Base-by-base conservation (phyloP, 176 grass and related monocot species). In the Thalia dealbata region DNA sequence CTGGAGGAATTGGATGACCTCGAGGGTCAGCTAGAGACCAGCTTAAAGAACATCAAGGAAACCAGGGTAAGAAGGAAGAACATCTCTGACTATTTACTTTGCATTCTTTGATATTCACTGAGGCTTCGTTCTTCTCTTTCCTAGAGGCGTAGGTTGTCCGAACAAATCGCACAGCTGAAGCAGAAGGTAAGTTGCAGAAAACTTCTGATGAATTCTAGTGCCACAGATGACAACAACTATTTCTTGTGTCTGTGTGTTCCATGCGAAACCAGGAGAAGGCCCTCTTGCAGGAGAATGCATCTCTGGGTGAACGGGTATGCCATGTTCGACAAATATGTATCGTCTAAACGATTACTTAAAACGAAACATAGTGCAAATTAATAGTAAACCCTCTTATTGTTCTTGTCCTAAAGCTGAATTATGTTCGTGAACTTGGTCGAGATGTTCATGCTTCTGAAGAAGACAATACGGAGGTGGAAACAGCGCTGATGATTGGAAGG, bases 11-110 rank as follows among this genome's bases (percentile, higher is more conserved):
- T 96, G 60, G 63, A 83, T 74, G 79, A 87, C 18, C 84, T 96
- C 50, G 83, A 84, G 54, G 22, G 32, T 56, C 84, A 91, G 61
- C 64, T 96, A 52, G 84, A 87, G 67, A 85, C 81, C 55, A 81
- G 88, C 81, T 78, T 96, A 41, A 77, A 61, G 30, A 83, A 55
- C 73, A 78, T 96, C 75, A 82, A 84, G 64, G 74, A 75, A 81
- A 85, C 68, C 79, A 96, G 91, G 86, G 92, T 84, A 95, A 77
- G 42, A 95, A 77, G 42, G 61, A 22, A 19, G 72, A 43, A 76
- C 43, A 8, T 62, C 30, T 43, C 18, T 60, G 15, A 42, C 63
- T 3, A 73, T 60, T 61, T 84, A 25, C n/a, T 7, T 48, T 9
- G 45, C 45, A 48, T 13, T 48, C 6, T 0, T 48, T 48, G 5